Percentiles rank a stretch among this genome's conserved stretches.
These are phyloP conservation scores for Secale cereale DNA, from an alignment of 176 grass and related monocot genomes.

Conservation along the genomic window DNA sequence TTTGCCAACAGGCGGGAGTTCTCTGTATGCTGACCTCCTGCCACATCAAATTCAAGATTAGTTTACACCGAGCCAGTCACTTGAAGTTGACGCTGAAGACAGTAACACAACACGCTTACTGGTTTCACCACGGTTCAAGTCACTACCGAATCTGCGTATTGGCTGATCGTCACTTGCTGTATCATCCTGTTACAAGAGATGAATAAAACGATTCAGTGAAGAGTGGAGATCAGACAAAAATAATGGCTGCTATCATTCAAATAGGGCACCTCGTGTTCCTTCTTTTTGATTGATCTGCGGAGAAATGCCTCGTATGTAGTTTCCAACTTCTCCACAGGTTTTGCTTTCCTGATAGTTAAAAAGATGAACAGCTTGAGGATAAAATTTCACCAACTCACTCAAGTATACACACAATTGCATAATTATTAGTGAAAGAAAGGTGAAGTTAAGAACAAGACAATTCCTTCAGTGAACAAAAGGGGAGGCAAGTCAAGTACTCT, in stretches of 20 bases:
- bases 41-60: slow-evolving; percentile 29
- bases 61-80: background rate
- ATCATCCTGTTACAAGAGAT: slow-evolving; percentile 48
- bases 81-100: slow-evolving; percentile 10
- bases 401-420: background rate
- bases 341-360: slow-evolving; percentile 51
- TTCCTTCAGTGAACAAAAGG: background rate
- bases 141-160: slow-evolving; percentile 66
- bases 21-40: slow-evolving; percentile 52
- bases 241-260: background rate
- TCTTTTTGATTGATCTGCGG: slow-evolving; percentile 52
- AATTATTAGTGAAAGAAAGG: background rate
- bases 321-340: slow-evolving; percentile 75
- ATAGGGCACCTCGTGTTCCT: slow-evolving; percentile 50
- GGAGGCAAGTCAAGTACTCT: background rate
- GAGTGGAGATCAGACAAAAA: background rate
- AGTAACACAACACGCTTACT: slow-evolving; percentile 36
- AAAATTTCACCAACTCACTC: background rate
- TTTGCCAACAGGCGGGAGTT: slow-evolving; percentile 21
- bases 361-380: background rate
- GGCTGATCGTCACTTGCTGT: slow-evolving; percentile 28
- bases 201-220: background rate
- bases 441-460: background rate
- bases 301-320: slow-evolving; percentile 70
- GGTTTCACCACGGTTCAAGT: slow-evolving; percentile 41